These are phyloP conservation scores for Alternaria alternata DNA, from an alignment of 2,329 filamentous ascomycete species.

Conservation along the genomic window DNA sequence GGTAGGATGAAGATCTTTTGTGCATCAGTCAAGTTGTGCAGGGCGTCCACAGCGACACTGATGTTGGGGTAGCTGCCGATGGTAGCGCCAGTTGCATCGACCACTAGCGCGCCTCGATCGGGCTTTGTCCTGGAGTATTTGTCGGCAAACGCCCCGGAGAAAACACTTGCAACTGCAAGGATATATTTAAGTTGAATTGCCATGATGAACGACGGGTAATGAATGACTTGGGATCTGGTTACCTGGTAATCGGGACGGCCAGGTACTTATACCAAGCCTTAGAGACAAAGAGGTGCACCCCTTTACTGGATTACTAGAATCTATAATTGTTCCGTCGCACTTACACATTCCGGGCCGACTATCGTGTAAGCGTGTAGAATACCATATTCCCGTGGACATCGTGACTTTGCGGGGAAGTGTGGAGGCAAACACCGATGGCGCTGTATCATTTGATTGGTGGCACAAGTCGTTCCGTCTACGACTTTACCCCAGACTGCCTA, in stretches of 20 bases:
- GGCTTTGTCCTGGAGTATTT: constrained; percentile 24
- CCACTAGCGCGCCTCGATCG: constrained; percentile 23
- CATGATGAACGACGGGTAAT: constrained; percentile 1
- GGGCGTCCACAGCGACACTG: constrained; percentile 23
- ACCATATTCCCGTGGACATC: background rate
- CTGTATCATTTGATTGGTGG: constrained; percentile 18
- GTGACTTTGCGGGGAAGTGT: constrained; percentile 13
- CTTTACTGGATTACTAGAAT: background rate
- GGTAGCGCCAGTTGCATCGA: constrained; percentile 26
- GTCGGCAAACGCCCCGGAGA: constrained; percentile 3
- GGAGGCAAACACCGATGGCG: background rate
- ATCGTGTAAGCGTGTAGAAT: background rate
- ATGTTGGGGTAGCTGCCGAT: constrained; percentile 24
- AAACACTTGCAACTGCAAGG: background rate
- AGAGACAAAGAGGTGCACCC: background rate
- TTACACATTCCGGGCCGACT: background rate
- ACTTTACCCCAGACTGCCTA: background rate
- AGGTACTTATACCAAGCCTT: constrained; percentile 5
- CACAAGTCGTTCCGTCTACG: constrained; percentile 9
- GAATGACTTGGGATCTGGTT: background rate
- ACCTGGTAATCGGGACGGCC: background rate
- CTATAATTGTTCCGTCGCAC: constrained; percentile 14
- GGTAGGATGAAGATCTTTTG: constrained; percentile 64
- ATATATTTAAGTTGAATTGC: background rate
- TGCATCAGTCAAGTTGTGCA: constrained; percentile 18